Conservation (phyloP, 2,329 filamentous ascomycete genomes). For the Alternaria triticimaculans region DNA sequence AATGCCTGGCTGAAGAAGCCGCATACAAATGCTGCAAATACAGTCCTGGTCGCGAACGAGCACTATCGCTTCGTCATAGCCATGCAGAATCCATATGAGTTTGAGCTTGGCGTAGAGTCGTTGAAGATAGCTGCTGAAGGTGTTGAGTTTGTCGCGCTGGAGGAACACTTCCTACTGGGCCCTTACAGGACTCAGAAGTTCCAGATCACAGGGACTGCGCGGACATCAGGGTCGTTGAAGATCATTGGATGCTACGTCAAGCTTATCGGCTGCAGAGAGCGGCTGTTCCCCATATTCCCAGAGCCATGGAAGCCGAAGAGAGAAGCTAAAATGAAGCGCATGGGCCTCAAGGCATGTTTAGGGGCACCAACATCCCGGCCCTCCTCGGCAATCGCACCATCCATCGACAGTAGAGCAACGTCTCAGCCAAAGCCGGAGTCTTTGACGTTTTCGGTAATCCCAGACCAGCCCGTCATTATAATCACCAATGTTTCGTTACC, state of each 20-base stretch:
- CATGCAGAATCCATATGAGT: slow-evolving; percentile 92
- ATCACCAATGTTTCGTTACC: slow-evolving; percentile 79
- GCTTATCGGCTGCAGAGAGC: slow-evolving; percentile 80
- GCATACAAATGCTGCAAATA: slow-evolving; percentile 63
- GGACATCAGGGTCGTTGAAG: slow-evolving; percentile 69
- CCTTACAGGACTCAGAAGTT: slow-evolving; percentile 84
- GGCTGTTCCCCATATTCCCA: slow-evolving; percentile 82
- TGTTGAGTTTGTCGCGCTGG: slow-evolving; percentile 70
- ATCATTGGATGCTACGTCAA: slow-evolving; percentile 81
- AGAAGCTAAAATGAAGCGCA: slow-evolving; percentile 77
- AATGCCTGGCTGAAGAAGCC: slow-evolving; percentile 84
- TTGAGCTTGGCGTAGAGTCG: slow-evolving; percentile 87
- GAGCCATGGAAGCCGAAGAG: slow-evolving; percentile 75
- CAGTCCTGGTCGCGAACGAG: slow-evolving; percentile 80
- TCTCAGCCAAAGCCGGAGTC: slow-evolving; percentile 46
- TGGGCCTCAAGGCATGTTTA: slow-evolving; percentile 61
- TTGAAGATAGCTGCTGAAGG: slow-evolving; percentile 78
- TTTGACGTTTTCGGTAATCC: slow-evolving; percentile 76
- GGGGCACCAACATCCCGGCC: slow-evolving; percentile 59
- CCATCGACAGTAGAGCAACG: slow-evolving; percentile 25
- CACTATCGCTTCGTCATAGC: slow-evolving; percentile 78
- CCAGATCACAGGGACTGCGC: slow-evolving; percentile 72
- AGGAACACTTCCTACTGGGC: slow-evolving; percentile 72
- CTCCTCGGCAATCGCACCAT: slow-evolving; percentile 37
- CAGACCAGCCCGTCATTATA: slow-evolving; percentile 76